These are phyloP conservation scores for Mycena galopus DNA, from an alignment of 768 basidiomycete genomes.

Conservation along the genomic window DNA sequence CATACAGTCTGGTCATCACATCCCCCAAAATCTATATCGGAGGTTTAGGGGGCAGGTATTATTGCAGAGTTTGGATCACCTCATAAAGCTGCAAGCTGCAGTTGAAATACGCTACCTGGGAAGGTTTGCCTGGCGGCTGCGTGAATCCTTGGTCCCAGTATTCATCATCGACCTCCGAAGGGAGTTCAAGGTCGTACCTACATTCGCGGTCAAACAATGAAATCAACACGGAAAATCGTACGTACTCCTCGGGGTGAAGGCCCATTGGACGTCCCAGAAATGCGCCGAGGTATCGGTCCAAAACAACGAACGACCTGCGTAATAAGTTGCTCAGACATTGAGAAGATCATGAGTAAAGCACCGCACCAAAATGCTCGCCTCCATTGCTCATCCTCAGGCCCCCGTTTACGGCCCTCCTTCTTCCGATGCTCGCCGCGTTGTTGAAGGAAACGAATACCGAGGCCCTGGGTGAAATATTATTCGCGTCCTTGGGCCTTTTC, in stretches of 20 bases:
- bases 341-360: background rate
- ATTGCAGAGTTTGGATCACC: slow-evolving; percentile 43
- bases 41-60: background rate
- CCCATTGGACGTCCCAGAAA: slow-evolving; percentile 67
- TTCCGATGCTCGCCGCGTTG: slow-evolving; percentile 66
- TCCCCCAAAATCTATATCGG: slow-evolving; percentile 21
- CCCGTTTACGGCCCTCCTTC: slow-evolving; percentile 40
- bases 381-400: slow-evolving; percentile 64
- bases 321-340: background rate
- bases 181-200: slow-evolving; percentile 67
- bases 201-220: background rate
- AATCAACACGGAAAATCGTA: background rate
- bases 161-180: slow-evolving; percentile 67
- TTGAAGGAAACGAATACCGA: slow-evolving; percentile 64
- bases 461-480: slow-evolving; percentile 37
- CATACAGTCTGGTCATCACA: slow-evolving; percentile 30
- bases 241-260: slow-evolving; percentile 66
- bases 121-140: slow-evolving; percentile 58
- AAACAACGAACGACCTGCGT: slow-evolving; percentile 46
- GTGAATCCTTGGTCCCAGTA: slow-evolving; percentile 66
- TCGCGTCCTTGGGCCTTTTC: too few species aligned
- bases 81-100: slow-evolving; percentile 54
- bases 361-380: slow-evolving; percentile 57
- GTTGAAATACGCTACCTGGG: slow-evolving; percentile 53
- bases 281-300: slow-evolving; percentile 47